Evolutionary conservation across 495 filamentous ascomycete species (phyloP), one percentile per base, ranked within the genome.

Genomic region (Lindgomyces ingoldianus): DNA sequence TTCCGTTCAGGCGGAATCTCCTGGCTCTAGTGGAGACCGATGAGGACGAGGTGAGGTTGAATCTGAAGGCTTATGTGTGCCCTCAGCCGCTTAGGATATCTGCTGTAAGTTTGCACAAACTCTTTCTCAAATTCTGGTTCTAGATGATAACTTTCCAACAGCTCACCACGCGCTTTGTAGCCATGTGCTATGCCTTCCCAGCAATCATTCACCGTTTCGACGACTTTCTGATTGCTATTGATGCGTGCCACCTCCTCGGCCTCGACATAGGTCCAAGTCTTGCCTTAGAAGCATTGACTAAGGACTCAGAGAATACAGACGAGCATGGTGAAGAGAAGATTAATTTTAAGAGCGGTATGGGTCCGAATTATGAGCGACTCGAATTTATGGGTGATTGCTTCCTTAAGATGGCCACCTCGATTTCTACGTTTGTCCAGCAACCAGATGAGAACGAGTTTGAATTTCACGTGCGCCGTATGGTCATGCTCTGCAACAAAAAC

Each of bases 311-410:
- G 68, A 96, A 96, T 67, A 88, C 87, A 1, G 90, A 90, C 33
- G 91, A 96, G 48, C 87, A 92, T 60, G 80, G 80, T 10, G 79
- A 77, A 12, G 82, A 88, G 60, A 84, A 89, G 60, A 76, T 94
- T 42, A 89, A 93, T 65, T 80, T 91, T 22, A 89, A 91, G 67
- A 77, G 83, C 60, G 94, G 94, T 26, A 98, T 97, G 94, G 94
- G 93, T 11, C 91, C 87, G 57, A 97, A 98, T 67, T 98, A 98
- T 69, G 94, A 98, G 75, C 85, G 94, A 25, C 85, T 98, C 1
- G 94, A 98, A 61, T 95, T 98, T 65, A 80, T 98, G 14, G 94
- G 94, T 0, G 94, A 98, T 74, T 89, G 87, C 51, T 97, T 96
- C 73, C 81, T 98, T 44, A 98, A 98, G 78, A 91, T 96, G 87